phyloP scores from a whole-genome alignment of 805 yeast genomes.

The Cyberlindnera lachancei region DNA sequence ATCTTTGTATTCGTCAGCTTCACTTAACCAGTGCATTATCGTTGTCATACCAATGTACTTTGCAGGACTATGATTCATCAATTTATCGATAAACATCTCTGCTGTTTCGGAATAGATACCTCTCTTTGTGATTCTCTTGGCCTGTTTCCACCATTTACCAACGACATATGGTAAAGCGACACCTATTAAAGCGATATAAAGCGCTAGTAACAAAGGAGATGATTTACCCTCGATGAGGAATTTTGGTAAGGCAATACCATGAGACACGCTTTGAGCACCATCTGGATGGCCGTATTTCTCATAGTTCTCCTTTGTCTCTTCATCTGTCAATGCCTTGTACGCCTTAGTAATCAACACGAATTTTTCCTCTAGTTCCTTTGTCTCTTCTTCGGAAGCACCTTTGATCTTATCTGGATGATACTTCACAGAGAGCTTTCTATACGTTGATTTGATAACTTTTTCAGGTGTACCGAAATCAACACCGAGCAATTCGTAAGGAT shows the following conservation, averaged over 20 bases:
- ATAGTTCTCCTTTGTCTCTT: slow-evolving; percentile 71
- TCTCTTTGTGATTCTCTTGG: slow-evolving; percentile 69
- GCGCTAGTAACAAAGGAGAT: slow-evolving; percentile 54
- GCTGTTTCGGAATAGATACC: slow-evolving; percentile 88
- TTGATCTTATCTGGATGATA: slow-evolving; percentile 92
- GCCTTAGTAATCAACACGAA: slow-evolving; percentile 85
- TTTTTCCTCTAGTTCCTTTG: slow-evolving; percentile 56
- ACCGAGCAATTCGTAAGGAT: slow-evolving; percentile 85
- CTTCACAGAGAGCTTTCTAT: slow-evolving; percentile 79
- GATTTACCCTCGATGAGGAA: slow-evolving; percentile 80
- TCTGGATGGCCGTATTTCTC: slow-evolving; percentile 94
- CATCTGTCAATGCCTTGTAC: slow-evolving; percentile 92
- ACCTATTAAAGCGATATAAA: slow-evolving; percentile 69
- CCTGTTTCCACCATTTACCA: slow-evolving; percentile 84
- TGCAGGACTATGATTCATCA: slow-evolving; percentile 70
- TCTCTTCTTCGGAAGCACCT: slow-evolving; percentile 47
- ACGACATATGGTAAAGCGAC: slow-evolving; percentile 74
- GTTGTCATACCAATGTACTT: slow-evolving; percentile 48
- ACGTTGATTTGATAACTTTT: slow-evolving; percentile 70
- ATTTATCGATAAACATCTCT: slow-evolving; percentile 56
- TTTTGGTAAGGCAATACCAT: slow-evolving; percentile 93
- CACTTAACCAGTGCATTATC: slow-evolving; percentile 50
- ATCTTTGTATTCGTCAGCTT: slow-evolving; percentile 56
- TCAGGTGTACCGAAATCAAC: slow-evolving; percentile 63
- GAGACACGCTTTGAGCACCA: slow-evolving; percentile 85